These are phyloP conservation scores for Neurospora sp. DNA, from an alignment of 495 filamentous ascomycete species.

Conservation along the genomic window DNA sequence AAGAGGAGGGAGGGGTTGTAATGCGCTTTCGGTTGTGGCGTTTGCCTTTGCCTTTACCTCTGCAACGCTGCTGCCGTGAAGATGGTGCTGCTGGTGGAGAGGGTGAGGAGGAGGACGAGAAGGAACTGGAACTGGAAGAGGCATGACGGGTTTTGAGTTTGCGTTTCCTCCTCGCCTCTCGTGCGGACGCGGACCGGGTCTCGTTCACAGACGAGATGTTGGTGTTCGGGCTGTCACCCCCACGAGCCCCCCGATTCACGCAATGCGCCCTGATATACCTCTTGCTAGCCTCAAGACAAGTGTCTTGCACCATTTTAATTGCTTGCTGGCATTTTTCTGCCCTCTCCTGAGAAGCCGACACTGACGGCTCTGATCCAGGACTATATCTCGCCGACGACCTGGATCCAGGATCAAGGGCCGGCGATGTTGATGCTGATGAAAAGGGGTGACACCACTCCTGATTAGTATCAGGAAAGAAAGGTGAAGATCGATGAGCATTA, in stretches of 20 bases:
- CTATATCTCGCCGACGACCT: background rate
- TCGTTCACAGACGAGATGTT: no score
- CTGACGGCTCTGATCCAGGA: background rate
- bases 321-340: background rate
- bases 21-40: background rate
- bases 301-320: conserved; percentile 6
- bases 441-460: background rate
- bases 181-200: background rate
- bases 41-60: background rate
- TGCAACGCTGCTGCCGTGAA: no score
- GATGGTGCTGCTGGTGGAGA: background rate
- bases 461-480: background rate
- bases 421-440: background rate
- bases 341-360: background rate
- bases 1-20: background rate
- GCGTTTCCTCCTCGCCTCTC: background rate
- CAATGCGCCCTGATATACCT: conserved; percentile 15
- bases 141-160: background rate
- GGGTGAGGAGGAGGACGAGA: background rate
- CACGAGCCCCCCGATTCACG: conserved; percentile 4
- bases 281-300: conserved; percentile 16
- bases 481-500: background rate
- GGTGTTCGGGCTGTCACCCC: background rate
- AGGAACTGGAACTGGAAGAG: background rate
- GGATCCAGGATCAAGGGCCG: background rate